Evolutionary conservation across 352 stramenopile genomes (phyloP), one percentile per base, ranked within the genome.

Genomic region (Pythium dissimile): DNA sequence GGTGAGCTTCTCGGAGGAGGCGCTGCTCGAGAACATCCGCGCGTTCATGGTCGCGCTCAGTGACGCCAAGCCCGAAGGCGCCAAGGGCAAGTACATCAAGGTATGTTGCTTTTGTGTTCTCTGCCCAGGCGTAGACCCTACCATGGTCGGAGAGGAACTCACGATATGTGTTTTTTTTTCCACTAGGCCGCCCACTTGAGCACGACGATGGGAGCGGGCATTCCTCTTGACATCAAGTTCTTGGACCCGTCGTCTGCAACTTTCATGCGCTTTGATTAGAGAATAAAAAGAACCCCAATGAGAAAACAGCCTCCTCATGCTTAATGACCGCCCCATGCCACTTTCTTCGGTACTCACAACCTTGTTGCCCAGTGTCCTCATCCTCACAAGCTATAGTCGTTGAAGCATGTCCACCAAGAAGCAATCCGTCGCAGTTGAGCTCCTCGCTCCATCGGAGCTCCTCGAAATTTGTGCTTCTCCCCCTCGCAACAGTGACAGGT

Each of bases 81-180:
- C 89, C 58, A 97, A 97, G 80, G 91, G 91, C 65, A 97, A 95
- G 64, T 97, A 97, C 79, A 95, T 97, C 59, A 95, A 91, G 72
- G 50, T 58, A 20, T 27, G 50, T 31, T 46, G 8, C 65, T 81
- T 58, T 37, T 54, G 5, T 10, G 9, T 1, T 51, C 27, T 37
- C 21, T 53, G 28, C 13, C 12, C 23, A 15, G 5, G 12, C 16
- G 6, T 16, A 20, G 34, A 41, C 13, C 5, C 34, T 41, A n/a
- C n/a, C n/a, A n/a, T n/a, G n/a, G n/a, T n/a, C n/a, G n/a, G n/a
- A n/a, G n/a, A n/a, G n/a, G n/a, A n/a, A n/a, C n/a, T n/a, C 20
- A 46, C 39, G 18, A 5, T 12, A 11, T 46, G 12, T 21, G 23
- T 21, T 56, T 28, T 45, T 24, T 28, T 44, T 53, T 32, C 7